Evolutionary conservation across 768 basidiomycete species (phyloP), one percentile per base, ranked within the genome.

Genomic region (Sporobolomyces phaffii): DNA sequence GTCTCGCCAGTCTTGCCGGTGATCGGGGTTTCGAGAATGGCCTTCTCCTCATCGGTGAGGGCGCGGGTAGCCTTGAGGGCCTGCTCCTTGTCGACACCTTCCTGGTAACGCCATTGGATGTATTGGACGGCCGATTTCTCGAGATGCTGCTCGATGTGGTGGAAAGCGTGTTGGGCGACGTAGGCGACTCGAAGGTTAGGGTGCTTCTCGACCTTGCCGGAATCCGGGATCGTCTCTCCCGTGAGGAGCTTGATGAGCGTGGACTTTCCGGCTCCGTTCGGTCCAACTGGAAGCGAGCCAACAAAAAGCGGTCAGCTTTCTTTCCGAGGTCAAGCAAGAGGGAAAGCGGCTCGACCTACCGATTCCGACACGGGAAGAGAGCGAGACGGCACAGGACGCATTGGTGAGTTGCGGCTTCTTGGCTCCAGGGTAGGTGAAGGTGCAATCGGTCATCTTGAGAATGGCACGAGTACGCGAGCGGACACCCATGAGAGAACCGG

Each of bases 81-180:
- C 40, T 94, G 80, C 79, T 98, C 93, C 72, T 91, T 88, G 82
- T 98, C 93, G 78, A 94, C 89, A 53, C 93, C 94, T 78, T 96
- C 93, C 77, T 97, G 93, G 85, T 92, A 98, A 73, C 93, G 88
- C 93, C 93, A 98, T 80, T 96, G 91, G 74, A 97, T 96, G 76
- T 98, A 98, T 60, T 87, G 88, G 66, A 93, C 89, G 29, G 94
- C 90, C 7, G 92, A 94, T 81, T 98, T 96, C 79, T 94, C 91
- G 48, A 98, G 78, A 80, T 98, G 93, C 73, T 85, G 87, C 77
- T 94, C 90, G 88, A 76, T 67, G 77, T 98, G 93, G 80, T 96
- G 94, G 61, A 94, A 97, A 41, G 93, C 93, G 78, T 98, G 93
- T 75, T 98, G 93, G 6, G 94, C 93, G 69, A 98, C 91, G 78